These are phyloP conservation scores for Candida mesenterica DNA, from an alignment of 1,139 yeast species.

Conservation along the genomic window DNA sequence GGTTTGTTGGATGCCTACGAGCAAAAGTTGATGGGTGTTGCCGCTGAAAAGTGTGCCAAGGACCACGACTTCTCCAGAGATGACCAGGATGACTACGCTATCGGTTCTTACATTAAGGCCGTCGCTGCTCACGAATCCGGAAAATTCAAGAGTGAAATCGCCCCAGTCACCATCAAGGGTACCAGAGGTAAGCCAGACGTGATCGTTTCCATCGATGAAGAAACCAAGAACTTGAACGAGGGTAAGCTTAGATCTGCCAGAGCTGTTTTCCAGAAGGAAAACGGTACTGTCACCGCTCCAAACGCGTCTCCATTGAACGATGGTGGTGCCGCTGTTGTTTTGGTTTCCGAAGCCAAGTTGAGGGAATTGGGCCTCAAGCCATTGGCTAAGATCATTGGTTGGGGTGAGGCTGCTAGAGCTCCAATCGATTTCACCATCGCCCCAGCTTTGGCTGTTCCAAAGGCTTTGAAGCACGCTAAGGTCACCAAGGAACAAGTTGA, in stretches of 20 bases:
- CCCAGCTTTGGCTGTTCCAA: conserved; percentile 91
- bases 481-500: conserved; percentile 59
- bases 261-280: conserved; percentile 87
- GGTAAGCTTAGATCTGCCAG: conserved; percentile 75
- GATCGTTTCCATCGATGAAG: conserved; percentile 70
- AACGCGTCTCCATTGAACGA: conserved; percentile 95
- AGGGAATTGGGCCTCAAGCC: conserved; percentile 85
- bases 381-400: conserved; percentile 80
- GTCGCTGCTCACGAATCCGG: conserved; percentile 75
- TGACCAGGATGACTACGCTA: conserved; percentile 70
- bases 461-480: conserved; percentile 87
- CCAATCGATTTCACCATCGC: conserved; percentile 95
- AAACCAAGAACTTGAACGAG: conserved; percentile 70
- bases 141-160: conserved; percentile 76
- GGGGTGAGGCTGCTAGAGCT: conserved; percentile 97
- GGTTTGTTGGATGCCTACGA: conserved; percentile 91
- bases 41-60: conserved; percentile 92
- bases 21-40: conserved; percentile 87
- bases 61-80: conserved; percentile 65
- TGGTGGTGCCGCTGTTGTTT: conserved; percentile 93
- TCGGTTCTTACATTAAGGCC: conserved; percentile 72
- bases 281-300: conserved; percentile 95
- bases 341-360: conserved; percentile 79
- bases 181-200: conserved; percentile 90
- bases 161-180: conserved; percentile 87